These are phyloP conservation scores for Zasmidium cellare DNA, from an alignment of 2,329 filamentous ascomycete genomes.

Conservation along the genomic window DNA sequence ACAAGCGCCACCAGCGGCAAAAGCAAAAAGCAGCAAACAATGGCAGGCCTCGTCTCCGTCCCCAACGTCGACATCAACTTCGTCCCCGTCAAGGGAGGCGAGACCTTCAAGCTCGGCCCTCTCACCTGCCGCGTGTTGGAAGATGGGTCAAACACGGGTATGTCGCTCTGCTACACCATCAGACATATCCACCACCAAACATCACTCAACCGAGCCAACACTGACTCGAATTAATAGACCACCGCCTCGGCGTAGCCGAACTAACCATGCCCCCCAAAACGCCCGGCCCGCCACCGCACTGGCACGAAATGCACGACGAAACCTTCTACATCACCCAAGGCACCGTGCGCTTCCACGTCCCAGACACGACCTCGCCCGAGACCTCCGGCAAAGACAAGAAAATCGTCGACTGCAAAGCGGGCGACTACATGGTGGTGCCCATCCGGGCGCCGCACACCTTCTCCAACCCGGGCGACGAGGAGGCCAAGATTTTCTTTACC, in stretches of 20 bases:
- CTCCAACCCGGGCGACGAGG: constrained; percentile 55
- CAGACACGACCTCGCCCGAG: constrained; percentile 25
- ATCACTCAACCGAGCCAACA: neutral
- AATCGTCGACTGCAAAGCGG: constrained; percentile 50
- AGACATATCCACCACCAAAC: neutral
- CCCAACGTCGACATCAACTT: constrained; percentile 49
- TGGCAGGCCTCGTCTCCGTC: constrained; percentile 34
- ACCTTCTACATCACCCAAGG: constrained; percentile 58
- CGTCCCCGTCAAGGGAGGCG: constrained; percentile 49
- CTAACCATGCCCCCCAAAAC: constrained; percentile 52
- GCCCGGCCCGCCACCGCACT: constrained; percentile 51
- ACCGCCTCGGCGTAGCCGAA: constrained; percentile 50
- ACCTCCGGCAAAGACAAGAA: constrained; percentile 38
- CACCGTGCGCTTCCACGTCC: constrained; percentile 53
- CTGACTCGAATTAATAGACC: constrained; percentile 36
- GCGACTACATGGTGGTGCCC: constrained; percentile 58
- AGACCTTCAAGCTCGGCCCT: constrained; percentile 51
- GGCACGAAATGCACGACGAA: constrained; percentile 61
- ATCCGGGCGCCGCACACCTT: constrained; percentile 58
- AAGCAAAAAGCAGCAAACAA: constrained; percentile 1
- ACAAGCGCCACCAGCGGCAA: neutral
- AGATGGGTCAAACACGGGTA: constrained; percentile 53
- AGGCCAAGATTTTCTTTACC: constrained; percentile 59
- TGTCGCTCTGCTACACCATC: neutral
- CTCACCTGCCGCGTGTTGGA: constrained; percentile 54